Percentiles rank a stretch among this genome's conserved stretches.
Conservation (phyloP, 2,329 filamentous ascomycete species). For the Aspergillus awamori region DNA sequence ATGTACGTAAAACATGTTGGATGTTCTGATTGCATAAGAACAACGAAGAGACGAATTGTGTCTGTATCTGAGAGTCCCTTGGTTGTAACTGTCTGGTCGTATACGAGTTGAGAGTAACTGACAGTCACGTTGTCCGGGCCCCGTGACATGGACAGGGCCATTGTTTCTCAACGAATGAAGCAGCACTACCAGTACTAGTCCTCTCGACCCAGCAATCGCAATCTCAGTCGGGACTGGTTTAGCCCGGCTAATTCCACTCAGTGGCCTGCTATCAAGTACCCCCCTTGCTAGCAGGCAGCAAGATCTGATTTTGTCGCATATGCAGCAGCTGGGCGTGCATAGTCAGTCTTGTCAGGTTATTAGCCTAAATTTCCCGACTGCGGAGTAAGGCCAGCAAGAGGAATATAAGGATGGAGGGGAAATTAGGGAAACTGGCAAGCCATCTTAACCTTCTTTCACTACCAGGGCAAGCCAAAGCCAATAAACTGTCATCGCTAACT, state of each 20-base stretch:
- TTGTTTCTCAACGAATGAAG: too few species aligned
- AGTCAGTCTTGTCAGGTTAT: not conserved
- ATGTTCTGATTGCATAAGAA: conserved; percentile 18
- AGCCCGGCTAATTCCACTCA: too few species aligned
- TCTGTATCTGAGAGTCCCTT: not conserved
- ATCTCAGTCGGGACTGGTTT: too few species aligned
- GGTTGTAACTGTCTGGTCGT: not conserved
- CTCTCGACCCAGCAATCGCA: not conserved
- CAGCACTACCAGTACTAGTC: too few species aligned
- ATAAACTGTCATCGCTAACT: too few species aligned
- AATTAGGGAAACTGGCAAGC: too few species aligned
- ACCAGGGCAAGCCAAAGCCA: too few species aligned
- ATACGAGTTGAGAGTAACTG: too few species aligned
- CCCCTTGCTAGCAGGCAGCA: too few species aligned
- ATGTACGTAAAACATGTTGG: conserved; percentile 23
- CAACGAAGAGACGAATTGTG: conserved; percentile 17
- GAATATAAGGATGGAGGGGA: not conserved
- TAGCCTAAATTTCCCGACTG: not conserved
- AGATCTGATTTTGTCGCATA: not conserved
- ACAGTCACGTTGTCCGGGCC: not conserved
- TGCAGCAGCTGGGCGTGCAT: not conserved
- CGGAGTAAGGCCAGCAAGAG: not conserved
- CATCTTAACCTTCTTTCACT: too few species aligned
- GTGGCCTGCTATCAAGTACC: too few species aligned
- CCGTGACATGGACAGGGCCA: not conserved